Evolutionary conservation across 176 grass and related monocot species (phyloP).

Genomic region (Raddia guianensis): DNA sequence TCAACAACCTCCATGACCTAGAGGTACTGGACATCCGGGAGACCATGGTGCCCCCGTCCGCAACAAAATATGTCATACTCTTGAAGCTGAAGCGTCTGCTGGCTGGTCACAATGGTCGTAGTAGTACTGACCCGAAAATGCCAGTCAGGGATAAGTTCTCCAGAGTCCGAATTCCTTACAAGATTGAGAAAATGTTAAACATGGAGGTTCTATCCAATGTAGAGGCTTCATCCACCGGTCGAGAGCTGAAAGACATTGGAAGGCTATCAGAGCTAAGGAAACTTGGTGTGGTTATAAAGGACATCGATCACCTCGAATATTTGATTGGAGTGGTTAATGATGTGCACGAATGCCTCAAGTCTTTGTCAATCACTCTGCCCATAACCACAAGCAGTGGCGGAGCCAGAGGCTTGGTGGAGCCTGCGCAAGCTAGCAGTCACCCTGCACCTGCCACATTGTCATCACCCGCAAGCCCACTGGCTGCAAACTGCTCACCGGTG

Average conservation of each 20-base stretch:
- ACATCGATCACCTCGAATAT: not conserved
- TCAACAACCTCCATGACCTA: conserved; percentile 29
- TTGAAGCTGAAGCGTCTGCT: conserved; percentile 5
- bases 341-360: not conserved
- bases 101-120: not conserved
- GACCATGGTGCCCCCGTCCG: not conserved
- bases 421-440: no score
- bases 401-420: no score
- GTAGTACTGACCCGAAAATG: no score
- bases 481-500: no score
- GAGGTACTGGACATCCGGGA: conserved; percentile 39
- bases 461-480: no score
- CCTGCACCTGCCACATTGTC: not conserved
- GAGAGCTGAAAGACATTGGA: not conserved
- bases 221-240: not conserved
- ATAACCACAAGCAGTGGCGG: no score
- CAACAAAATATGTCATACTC: not conserved
- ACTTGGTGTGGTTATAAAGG: conserved; percentile 18
- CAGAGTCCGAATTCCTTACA: not conserved
- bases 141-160: no score
- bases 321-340: not conserved
- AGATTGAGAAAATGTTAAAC: not conserved
- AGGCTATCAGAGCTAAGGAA: not conserved
- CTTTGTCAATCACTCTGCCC: not conserved
- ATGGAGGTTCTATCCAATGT: conserved; percentile 30